Evolutionary conservation across 2,329 filamentous ascomycete genomes (phyloP), one percentile per base, ranked within the genome.

Genomic region (Aspergillus sp.): DNA sequence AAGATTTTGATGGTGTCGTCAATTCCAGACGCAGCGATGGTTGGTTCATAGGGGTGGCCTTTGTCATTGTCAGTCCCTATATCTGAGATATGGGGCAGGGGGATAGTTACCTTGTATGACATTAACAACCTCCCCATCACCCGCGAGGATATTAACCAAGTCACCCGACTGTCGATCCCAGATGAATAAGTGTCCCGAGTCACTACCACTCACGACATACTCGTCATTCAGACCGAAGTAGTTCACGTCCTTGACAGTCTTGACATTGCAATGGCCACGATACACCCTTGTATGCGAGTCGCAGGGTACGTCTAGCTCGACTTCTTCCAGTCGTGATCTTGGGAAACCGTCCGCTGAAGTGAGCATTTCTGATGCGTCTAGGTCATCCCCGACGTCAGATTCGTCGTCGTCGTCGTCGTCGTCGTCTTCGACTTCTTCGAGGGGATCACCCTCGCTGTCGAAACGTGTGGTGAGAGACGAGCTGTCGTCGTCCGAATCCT

Each of bases 1-100:
- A 85, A 85, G 45, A 85, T 79, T 57, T 85, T 85, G 65, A 85
- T 77, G 0, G 81, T 84, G 54, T 79, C 75, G 52, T 85, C 82
- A 48, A 85, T 85, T 19, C 82, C 82, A 2, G 78, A 81, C 29
- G 79, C 80, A 2, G 82, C 82, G 47, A 85, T 70, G 50, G 80
- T 79, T 1, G 81, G 80, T 59, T 85, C 82, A 54, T 82, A 83
- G 1, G 82, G 82, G 59, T 85, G 82, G 2, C 78, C 78, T 77
- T 54, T 10, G 38, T 39, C 19, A 29, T 34, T 42, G 42, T 64
- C 48, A 62, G 29, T 9, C 12, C 47, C 27, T 38, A 7, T 29
- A 19, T 19, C 19, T 30, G 39, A 27, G 28, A 4, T 29, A n/a
- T 36, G 28, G 29, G 27, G 44, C 3, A 33, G 7, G 7, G 32